These are phyloP conservation scores for Phytophthora brassicae DNA, from an alignment of 352 stramenopile species.

Conservation along the genomic window DNA sequence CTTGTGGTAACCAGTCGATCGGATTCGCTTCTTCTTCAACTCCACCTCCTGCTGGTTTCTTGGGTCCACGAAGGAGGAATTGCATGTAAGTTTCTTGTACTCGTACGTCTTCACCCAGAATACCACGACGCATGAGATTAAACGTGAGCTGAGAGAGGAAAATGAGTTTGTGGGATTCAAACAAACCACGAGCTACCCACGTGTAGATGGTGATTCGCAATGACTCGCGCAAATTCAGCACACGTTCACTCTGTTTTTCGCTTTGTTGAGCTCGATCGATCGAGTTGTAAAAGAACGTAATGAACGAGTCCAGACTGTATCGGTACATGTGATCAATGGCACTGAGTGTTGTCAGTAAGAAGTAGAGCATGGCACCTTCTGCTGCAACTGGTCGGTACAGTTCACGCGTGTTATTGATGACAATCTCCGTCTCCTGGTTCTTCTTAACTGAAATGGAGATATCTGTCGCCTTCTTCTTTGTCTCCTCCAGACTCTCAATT, in stretches of 20 bases:
- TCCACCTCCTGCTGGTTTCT: conserved; percentile 54
- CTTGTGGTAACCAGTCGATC: conserved; percentile 92
- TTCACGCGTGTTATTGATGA: conserved; percentile 95
- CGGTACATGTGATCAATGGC: conserved; percentile 98
- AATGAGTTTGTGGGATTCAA: conserved; percentile 97
- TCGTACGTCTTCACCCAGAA: conserved; percentile 92
- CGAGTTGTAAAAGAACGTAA: conserved; percentile 97
- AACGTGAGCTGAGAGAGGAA: conserved; percentile 97
- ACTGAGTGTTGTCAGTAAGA: conserved; percentile 95
- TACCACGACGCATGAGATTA: conserved; percentile 96
- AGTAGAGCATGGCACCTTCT: conserved; percentile 97
- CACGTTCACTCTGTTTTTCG: conserved; percentile 90
- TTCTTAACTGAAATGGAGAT: conserved; percentile 95
- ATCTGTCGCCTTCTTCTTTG: conserved; percentile 95
- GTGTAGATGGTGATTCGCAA: conserved; percentile 96
- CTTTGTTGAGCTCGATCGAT: conserved; percentile 87
- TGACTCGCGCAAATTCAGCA: conserved; percentile 92
- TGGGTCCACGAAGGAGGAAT: conserved; percentile 91
- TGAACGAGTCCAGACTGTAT: conserved; percentile 97
- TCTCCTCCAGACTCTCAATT: conserved; percentile 96
- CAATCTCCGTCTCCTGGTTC: conserved; percentile 93
- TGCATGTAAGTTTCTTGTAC: conserved; percentile 96
- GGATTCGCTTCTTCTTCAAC: conserved; percentile 68
- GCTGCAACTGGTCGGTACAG: conserved; percentile 93
- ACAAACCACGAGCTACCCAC: conserved; percentile 95